A percentile compares a stretch with the other conserved stretches of the same genome.
Evolutionary conservation across 2,329 filamentous ascomycete species (phyloP).

Genomic region (Clathrospora elynae): DNA sequence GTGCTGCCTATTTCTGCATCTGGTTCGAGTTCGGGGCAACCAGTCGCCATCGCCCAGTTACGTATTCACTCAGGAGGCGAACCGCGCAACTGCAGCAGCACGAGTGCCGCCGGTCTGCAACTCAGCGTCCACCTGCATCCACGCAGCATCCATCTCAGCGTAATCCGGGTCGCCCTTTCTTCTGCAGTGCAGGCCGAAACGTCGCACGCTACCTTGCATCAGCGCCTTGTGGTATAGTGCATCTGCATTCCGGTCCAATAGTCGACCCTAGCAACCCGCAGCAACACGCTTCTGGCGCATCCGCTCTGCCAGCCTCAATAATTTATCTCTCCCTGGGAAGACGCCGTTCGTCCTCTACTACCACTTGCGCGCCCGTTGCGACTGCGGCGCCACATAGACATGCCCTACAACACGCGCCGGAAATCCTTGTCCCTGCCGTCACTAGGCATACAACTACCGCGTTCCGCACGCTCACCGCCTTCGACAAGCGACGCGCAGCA

Average conservation of each 20-base stretch:
- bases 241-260: slow-evolving; percentile 47
- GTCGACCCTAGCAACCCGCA: slow-evolving; percentile 36
- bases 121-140: slow-evolving; percentile 15
- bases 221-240: slow-evolving; percentile 39
- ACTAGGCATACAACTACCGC: slow-evolving; percentile 83
- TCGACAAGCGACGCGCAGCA: slow-evolving; percentile 61
- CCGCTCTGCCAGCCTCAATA: slow-evolving; percentile 35
- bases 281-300: slow-evolving; percentile 38
- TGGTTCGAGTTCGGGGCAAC: slow-evolving; percentile 23
- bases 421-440: slow-evolving; percentile 94
- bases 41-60: slow-evolving; percentile 31
- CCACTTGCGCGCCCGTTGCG: slow-evolving; percentile 15
- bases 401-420: slow-evolving; percentile 96
- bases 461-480: slow-evolving; percentile 61
- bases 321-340: slow-evolving; percentile 21
- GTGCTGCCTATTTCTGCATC: slow-evolving; percentile 22
- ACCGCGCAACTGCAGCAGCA: slow-evolving; percentile 22
- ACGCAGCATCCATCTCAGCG: slow-evolving; percentile 18
- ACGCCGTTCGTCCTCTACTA: slow-evolving; percentile 6
- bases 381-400: slow-evolving; percentile 49
- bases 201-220: slow-evolving; percentile 44
- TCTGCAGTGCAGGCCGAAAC: slow-evolving; percentile 33
- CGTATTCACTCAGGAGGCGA: slow-evolving; percentile 43
- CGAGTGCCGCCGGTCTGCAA: slow-evolving; percentile 26
- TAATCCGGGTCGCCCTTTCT: slow-evolving; percentile 20